Base-by-base conservation (phyloP, 371 early-diverging fungal genomes). In the Rhizopus arrhizus region DNA sequence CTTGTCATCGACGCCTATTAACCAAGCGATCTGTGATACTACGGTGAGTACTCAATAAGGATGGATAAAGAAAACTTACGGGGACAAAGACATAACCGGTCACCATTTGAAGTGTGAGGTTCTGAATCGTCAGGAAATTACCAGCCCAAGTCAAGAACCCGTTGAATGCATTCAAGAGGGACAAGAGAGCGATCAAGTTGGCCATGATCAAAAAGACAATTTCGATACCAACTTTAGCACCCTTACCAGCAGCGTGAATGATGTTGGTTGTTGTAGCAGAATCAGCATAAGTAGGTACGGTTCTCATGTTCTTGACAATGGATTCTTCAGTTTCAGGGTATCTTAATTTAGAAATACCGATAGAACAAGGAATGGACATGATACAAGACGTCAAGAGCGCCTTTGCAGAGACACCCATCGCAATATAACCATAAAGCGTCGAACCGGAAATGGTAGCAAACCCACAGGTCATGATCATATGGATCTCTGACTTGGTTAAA, bases 361-460 rank as follows among this genome's bases (percentile, higher is more conserved):
- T 72, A n/a, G 92, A 90, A 71, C 91, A 89, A 1, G 95, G 95
- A 53, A 93, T 86, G 11, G 93, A 94, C 93, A 93, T 93, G 79
- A 93, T 79, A 72, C 93, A 93, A 16, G 90, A 84, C 3, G 93
- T 91, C 67, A 90, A 73, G 29, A 90, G 64, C 33, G 84, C 77
- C 35, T 83, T 77, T 16, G 86, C 73, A 53, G 86, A 78, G 2
- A 85, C 77, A 41, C 87, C 87, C 64, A 89, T 69, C 11, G 82
- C 68, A 63, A 88, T 73, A 58, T 87, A 87, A 15, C 82, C 89
- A 53, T 88, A 77, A 35, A 93, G 75, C 15, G 89, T 87, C 29
- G 93, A 91, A 13, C 95, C 94, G 16, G 91, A 83, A 59, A 91
- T 85, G 57, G 94, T 93, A n/a, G 94, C 85, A 74, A 93, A 93